Evolutionary conservation across 1,284 basidiomycete species (phyloP).

Genomic region (Bjerkandera adusta): DNA sequence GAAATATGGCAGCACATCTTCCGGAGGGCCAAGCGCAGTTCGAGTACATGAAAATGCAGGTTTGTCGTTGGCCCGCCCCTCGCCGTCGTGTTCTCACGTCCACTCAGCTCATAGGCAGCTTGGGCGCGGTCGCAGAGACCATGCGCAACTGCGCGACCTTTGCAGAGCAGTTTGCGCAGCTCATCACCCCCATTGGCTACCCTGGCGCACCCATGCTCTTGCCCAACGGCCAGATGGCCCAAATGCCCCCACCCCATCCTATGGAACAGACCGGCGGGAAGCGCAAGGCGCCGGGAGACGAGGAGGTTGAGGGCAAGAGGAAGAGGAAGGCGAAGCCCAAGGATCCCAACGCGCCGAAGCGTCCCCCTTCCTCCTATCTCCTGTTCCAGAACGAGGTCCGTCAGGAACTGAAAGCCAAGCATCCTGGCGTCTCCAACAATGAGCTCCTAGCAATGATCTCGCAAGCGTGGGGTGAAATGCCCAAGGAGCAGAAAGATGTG

Average conservation of each 20-base stretch:
- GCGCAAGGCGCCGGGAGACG: constrained; percentile 45
- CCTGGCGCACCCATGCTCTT: constrained; percentile 14
- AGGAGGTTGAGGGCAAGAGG: constrained; percentile 44
- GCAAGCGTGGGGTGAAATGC: constrained; percentile 72
- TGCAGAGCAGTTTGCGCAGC: constrained; percentile 48
- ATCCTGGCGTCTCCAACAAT: constrained; percentile 67
- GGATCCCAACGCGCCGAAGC: constrained; percentile 94
- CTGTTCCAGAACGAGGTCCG: constrained; percentile 94
- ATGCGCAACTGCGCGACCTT: constrained; percentile 58
- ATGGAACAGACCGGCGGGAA: constrained; percentile 36
- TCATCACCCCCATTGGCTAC: constrained; percentile 24
- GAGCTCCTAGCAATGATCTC: constrained; percentile 77
- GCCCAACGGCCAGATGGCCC: constrained; percentile 26
- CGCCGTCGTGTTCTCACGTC: constrained; percentile 8
- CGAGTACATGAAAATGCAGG: constrained; percentile 48
- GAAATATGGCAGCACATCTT: constrained; percentile 38
- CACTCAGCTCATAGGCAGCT: constrained; percentile 48
- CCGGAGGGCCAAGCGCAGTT: constrained; percentile 38
- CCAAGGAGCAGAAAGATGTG: constrained; percentile 73
- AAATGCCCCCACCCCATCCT: constrained; percentile 23
- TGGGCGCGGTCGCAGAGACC: constrained; percentile 51
- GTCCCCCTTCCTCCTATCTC: constrained; percentile 92
- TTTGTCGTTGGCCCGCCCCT: constrained; percentile 26
- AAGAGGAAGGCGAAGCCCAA: constrained; percentile 57
- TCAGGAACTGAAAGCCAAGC: constrained; percentile 61